phyloP scores from a whole-genome alignment of 495 filamentous ascomycete genomes.

The Lentithecium fluviatile region DNA sequence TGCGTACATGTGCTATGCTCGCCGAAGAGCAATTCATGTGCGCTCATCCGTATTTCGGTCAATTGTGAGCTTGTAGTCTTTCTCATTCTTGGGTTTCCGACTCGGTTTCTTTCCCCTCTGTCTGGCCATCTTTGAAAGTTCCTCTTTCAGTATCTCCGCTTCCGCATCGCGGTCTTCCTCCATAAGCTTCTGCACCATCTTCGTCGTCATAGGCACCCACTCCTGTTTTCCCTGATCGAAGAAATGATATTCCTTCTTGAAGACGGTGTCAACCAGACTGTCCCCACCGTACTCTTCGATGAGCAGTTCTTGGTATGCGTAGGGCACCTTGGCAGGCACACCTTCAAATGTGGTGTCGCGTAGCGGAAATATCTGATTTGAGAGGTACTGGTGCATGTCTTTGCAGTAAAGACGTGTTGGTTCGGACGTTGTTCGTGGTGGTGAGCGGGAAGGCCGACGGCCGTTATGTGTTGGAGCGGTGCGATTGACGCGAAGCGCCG shows the following conservation, averaged over 20 bases:
- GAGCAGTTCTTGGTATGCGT: constrained; percentile 68
- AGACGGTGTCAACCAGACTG: constrained; percentile 63
- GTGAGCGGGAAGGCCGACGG: background rate
- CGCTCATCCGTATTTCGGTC: too few species aligned
- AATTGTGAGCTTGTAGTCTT: too few species aligned
- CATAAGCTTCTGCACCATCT: too few species aligned
- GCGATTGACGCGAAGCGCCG: constrained; percentile 49
- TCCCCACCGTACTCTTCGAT: constrained; percentile 70
- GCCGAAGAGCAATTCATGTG: too few species aligned
- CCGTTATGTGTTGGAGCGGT: background rate
- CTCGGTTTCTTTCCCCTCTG: too few species aligned
- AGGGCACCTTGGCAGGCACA: constrained; percentile 71
- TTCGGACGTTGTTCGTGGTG: background rate
- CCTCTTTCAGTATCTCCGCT: too few species aligned
- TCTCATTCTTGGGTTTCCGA: too few species aligned
- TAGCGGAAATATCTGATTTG: constrained; percentile 74
- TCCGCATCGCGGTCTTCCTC: too few species aligned
- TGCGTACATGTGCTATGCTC: too few species aligned
- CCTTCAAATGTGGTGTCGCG: constrained; percentile 76
- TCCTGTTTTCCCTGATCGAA: constrained; percentile 25
- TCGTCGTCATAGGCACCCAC: constrained; percentile 20
- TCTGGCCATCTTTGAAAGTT: too few species aligned
- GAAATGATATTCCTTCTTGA: constrained; percentile 46
- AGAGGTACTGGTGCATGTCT: constrained; percentile 56
- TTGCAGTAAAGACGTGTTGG: constrained; percentile 52